These are phyloP conservation scores for Plenodomus tracheiphilus DNA, from an alignment of 2,329 filamentous ascomycete genomes.

Conservation along the genomic window DNA sequence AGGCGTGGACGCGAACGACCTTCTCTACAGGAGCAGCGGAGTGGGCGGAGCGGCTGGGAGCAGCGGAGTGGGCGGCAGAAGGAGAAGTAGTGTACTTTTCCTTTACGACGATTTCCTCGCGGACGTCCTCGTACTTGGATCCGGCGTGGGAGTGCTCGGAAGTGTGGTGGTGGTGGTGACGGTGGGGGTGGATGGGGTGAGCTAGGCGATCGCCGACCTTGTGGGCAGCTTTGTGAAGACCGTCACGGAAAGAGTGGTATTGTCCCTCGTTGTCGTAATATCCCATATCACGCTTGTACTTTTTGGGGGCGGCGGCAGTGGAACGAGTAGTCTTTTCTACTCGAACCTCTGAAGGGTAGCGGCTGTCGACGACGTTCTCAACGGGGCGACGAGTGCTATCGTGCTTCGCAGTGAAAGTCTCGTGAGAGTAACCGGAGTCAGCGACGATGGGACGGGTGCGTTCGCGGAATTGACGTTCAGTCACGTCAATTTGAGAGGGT, in stretches of 20 bases:
- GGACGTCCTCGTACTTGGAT: conserved; percentile 38
- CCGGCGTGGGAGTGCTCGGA: conserved; percentile 42
- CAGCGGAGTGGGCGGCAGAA: conserved; percentile 35
- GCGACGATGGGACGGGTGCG: conserved; percentile 59
- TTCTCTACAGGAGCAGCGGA: conserved; percentile 42
- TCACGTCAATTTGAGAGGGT: conserved; percentile 60
- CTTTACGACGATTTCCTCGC: conserved; percentile 54
- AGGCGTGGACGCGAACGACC: conserved; percentile 39
- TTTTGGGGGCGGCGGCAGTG: conserved; percentile 56
- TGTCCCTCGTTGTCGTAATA: conserved; percentile 80
- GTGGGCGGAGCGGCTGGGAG: conserved; percentile 40
- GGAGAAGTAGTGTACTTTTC: conserved; percentile 48
- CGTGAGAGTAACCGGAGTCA: conserved; percentile 44
- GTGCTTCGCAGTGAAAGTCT: conserved; percentile 48
- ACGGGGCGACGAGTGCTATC: conserved; percentile 41
- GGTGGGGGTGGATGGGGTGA: conserved; percentile 64
- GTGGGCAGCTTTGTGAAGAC: conserved; percentile 61
- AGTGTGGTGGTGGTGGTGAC: conserved; percentile 49
- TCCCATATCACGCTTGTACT: conserved; percentile 68
- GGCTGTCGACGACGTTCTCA: conserved; percentile 42
- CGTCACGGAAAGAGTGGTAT: conserved; percentile 75
- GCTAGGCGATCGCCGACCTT: conserved; percentile 63
- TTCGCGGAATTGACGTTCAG: conserved; percentile 68
- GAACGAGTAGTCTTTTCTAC: conserved; percentile 54
- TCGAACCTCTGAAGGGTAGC: conserved; percentile 52